A percentile compares a stretch with the other conserved stretches of the same genome.
These are phyloP conservation scores for Micromonas commoda DNA, from an alignment of 139 green algal species.

Conservation along the genomic window DNA sequence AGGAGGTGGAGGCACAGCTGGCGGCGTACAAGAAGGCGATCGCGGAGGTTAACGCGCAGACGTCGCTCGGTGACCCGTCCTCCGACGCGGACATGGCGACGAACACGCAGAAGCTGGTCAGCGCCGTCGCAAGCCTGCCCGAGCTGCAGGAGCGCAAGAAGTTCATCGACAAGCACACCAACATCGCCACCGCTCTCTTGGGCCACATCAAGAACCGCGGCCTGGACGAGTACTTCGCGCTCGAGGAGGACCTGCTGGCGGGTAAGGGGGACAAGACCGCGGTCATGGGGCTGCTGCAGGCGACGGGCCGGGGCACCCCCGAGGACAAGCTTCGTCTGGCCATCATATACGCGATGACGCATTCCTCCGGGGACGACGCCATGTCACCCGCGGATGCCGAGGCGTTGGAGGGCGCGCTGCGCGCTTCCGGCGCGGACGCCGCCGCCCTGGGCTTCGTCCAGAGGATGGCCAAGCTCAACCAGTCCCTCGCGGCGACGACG, in stretches of 20 bases:
- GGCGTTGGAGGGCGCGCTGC: slow-evolving; percentile 50
- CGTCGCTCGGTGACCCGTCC: slow-evolving; percentile 30
- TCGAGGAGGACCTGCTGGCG: slow-evolving; percentile 78
- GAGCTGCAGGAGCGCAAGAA: slow-evolving; percentile 69
- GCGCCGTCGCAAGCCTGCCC: slow-evolving; percentile 42
- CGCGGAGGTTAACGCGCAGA: slow-evolving; percentile 82
- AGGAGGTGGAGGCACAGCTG: slow-evolving; percentile 48
- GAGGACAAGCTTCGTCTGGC: slow-evolving; percentile 86
- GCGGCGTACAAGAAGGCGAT: slow-evolving; percentile 80
- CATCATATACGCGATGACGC: slow-evolving; percentile 72
- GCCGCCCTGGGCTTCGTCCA: slow-evolving; percentile 80
- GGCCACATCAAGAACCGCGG: slow-evolving; percentile 65
- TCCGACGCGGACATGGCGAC: neutral
- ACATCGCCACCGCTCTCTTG: slow-evolving; percentile 83
- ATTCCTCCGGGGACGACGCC: slow-evolving; percentile 44
- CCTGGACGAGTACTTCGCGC: slow-evolving; percentile 73
- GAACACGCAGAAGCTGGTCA: slow-evolving; percentile 38
- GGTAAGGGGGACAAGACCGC: slow-evolving; percentile 61
- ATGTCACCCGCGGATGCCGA: slow-evolving; percentile 34
- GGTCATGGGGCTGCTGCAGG: slow-evolving; percentile 38
- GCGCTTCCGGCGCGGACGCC: slow-evolving; percentile 54
- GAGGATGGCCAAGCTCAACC: slow-evolving; percentile 77
- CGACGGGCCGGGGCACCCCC: slow-evolving; percentile 40
- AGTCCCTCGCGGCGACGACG: slow-evolving; percentile 44
- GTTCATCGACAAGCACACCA: slow-evolving; percentile 98